Evolutionary conservation across 768 basidiomycete species (phyloP).

Genomic region (Leccinum barrowsii): DNA sequence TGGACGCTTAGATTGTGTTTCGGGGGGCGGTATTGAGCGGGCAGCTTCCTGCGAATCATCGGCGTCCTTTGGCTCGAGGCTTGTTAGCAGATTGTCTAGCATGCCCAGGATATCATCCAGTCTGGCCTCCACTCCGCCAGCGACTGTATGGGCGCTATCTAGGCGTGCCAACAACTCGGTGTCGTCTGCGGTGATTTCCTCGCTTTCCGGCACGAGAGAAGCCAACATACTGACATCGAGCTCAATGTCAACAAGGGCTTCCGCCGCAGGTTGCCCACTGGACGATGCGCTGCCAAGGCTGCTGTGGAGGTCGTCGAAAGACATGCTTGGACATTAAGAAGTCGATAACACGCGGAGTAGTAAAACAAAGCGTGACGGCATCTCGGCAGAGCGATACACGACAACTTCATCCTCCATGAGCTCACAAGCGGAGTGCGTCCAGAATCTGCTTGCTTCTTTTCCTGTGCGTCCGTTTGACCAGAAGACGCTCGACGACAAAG

Average conservation of each 20-base stretch:
- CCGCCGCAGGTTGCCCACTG: constrained; percentile 6
- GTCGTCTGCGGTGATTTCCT: constrained; percentile 33
- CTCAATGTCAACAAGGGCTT: constrained; percentile 23
- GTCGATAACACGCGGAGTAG: constrained; percentile 21
- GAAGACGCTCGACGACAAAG: constrained; percentile 45
- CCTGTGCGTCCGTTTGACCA: constrained; percentile 50
- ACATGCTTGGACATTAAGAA: constrained; percentile 15
- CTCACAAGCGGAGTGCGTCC: constrained; percentile 50
- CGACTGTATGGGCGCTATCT: constrained; percentile 56
- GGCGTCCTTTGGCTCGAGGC: constrained; percentile 33
- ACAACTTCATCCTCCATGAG: constrained; percentile 34
- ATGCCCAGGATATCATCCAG: constrained; percentile 59
- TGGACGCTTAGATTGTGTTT: background rate
- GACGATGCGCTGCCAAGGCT: background rate
- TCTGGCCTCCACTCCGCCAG: constrained; percentile 56
- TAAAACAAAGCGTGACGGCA: constrained; percentile 15
- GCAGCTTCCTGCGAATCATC: background rate
- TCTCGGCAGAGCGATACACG: constrained; percentile 18
- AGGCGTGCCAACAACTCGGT: constrained; percentile 52
- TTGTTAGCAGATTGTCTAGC: constrained; percentile 51
- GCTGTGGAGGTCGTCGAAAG: constrained; percentile 24
- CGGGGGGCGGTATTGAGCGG: background rate
- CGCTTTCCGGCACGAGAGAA: constrained; percentile 28
- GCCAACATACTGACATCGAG: constrained; percentile 36
- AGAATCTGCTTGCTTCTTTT: constrained; percentile 48